Base-by-base conservation (phyloP, 1,284 basidiomycete species). In the Papiliotrema flavescens region DNA sequence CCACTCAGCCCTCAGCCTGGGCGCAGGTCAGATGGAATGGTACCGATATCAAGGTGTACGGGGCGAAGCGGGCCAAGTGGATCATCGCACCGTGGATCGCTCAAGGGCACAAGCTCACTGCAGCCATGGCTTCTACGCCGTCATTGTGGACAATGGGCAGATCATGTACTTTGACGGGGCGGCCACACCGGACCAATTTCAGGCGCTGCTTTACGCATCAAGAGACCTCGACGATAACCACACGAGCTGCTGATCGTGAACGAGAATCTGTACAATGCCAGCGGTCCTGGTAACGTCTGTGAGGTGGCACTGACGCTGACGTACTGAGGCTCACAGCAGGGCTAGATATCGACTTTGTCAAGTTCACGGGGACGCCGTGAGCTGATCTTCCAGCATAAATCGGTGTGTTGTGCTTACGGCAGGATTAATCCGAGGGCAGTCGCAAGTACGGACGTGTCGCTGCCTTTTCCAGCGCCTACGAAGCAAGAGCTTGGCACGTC, bases 41-140 rank as follows among this genome's bases (percentile, higher is more conserved):
- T 1, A 54, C 45, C 11, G 55, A 61, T 35, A 49, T 55, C 19
- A 51, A 39, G 4, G 32, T 61, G 19, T 56, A 45, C 19, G 60
- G 60, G 11, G 56, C 53, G 2, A 61, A 56, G 44, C 47, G 60
- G 23, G 34, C 37, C 13, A 61, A 61, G 60, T 61, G 49, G 44
- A 56, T 53, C 8, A 15, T 40, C 2, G 34, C 19, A n/a, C n/a
- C 19, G 28, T 36, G 35, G 24, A 20, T 15, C 13, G 20, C 9
- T 20, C 17, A 51, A 22, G 17, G 22, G 13, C 19, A 17, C 28
- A 11, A 32, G 23, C 24, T 44, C 19, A 26, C 13, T 9, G 23
- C 46, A 61, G 59, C 37, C 59, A 61, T 32, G 59, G 43, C 8
- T 34, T 47, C 6, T 61, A 61, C 40, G 48, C 56, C 11, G 47